A percentile compares a stretch with the other conserved stretches of the same genome.
These are phyloP conservation scores for Hamamelis virginiana DNA, from an alignment of 164 flowering plant species.

Conservation along the genomic window DNA sequence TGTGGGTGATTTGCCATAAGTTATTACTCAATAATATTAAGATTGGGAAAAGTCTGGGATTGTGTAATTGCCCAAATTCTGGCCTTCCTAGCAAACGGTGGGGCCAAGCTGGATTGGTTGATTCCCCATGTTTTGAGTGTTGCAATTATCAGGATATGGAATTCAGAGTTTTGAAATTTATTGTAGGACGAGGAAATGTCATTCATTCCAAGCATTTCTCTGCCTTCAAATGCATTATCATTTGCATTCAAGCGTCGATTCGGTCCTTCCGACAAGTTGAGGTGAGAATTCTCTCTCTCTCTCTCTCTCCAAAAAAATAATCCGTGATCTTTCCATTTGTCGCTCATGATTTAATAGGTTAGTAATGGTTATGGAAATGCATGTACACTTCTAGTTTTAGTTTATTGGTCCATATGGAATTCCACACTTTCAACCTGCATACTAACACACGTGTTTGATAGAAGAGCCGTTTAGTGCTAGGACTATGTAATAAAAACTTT, in stretches of 20 bases:
- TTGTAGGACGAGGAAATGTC: conserved; percentile 84
- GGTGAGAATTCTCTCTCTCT: conserved; percentile 44
- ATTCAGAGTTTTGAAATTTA: conserved; percentile 12
- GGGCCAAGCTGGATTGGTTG: background rate
- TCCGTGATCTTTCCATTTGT: background rate
- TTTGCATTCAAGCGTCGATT: conserved; percentile 90
- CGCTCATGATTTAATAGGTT: background rate
- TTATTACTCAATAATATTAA: background rate
- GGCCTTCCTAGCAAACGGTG: background rate
- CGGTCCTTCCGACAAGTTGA: conserved; percentile 77
- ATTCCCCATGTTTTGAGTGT: background rate
- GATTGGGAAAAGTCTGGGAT: background rate
- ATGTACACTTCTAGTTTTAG: background rate
- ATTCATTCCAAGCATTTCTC: conserved; percentile 72
- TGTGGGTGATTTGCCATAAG: background rate
- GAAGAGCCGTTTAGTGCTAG: too few relatives aligned
- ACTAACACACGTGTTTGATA: too few relatives aligned
- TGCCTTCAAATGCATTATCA: conserved; percentile 83
- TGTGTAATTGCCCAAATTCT: background rate
- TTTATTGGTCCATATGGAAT: too few relatives aligned
- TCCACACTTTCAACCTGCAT: too few relatives aligned
- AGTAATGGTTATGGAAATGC: background rate
- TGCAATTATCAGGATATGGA: background rate
- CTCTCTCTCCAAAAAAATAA: conserved; percentile 7
- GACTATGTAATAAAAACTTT: too few relatives aligned